Base-by-base conservation (phyloP, 1,284 basidiomycete genomes). In the Ustilago xerochloae region DNA sequence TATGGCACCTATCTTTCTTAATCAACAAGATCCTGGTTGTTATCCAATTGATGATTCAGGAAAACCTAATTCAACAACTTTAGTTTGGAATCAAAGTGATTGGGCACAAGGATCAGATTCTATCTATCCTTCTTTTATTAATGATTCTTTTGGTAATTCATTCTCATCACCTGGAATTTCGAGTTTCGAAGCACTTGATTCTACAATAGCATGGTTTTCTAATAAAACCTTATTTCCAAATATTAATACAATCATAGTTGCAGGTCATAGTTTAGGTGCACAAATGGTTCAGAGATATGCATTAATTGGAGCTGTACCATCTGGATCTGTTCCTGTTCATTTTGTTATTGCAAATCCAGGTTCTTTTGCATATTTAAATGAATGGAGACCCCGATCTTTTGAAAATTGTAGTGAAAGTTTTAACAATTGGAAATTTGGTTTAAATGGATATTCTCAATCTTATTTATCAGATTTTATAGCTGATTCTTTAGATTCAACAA, bases 331-430 rank as follows among this genome's bases (percentile, higher is more conserved):
- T 3, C 71, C 75, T 4, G 77, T 79, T 7, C 77, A 79, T 52
- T 79, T 77, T 52, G 67, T 75, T 28, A 50, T 79, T 6, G 75
- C 75, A n/a, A 79, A 79, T 39, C 77, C 77, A 0, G 76, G 76
- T 8, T 66, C 61, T 16, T 79, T 58, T 43, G 75, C 70, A 7
- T 79, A 78, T n/a, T 46, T 77, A 3, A 63, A 30, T 20, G 55
- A 69, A 0, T 60, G 58, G 63, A 36, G 77, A 4, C 75, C 77
- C 0, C 18, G 63, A 13, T 36, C 45, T 24, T 62, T 55, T 55
- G 50, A 49, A 18, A 56, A 48, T 6, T 77, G 72, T 26, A 3
- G 45, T 2, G 57, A 67, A 3, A 75, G 62, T 18, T 79, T 64
- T 47, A 70, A 79, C 62, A 56, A 55, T 26, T 78, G 76, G 76